Base-by-base conservation (phyloP, 345 rosid species). In the Rhizophora apiculata region DNA sequence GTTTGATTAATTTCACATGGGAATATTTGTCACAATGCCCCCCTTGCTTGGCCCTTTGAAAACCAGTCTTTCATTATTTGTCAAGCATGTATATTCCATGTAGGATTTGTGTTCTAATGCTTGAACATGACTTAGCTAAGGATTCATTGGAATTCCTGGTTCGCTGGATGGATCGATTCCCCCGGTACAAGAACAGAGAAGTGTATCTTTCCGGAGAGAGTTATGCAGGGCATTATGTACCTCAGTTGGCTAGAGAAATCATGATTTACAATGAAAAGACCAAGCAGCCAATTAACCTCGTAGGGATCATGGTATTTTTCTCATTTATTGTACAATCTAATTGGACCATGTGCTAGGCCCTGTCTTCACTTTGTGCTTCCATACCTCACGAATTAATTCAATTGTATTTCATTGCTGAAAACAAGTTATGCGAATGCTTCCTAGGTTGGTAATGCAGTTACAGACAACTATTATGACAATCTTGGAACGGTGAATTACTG, bases 141-240 rank as follows among this genome's bases (percentile, higher is more conserved):
- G 99, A 96, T 71, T 96, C 99, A 3, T 70, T 96, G 71, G 74
- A 86, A 64, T 96, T 96, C 81, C 64, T 92, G 59, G 74, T 89
- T 3, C 70, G 80, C 64, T 96, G 99, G 99, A 69, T 92, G 71
- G 78, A 83, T 1, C 82, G 98, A 5, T 92, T 92, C 66, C 98
- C 99, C 0, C 83, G 92, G 27, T 96, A 92, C 84, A 86, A 82
- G 79, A 51, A 72, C 62, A 86, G 96, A 10, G 90, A 96, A 64
- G 65, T 96, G 18, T 92, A 83, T 73, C 65, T 96, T 13, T 80
- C 93, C 0, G 98, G 99, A n/a, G 98, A 96, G 78, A 96, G 99
- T 79, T 96, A 92, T 69, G 98, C 98, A 2, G 99, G 99, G n/a
- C 99, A 96, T 77, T 96, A 96, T 74, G 99, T 96, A 9, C 99